These are phyloP conservation scores for Plasmodium chabaudi DNA, from an alignment of 169 alveolate species.

Conservation along the genomic window DNA sequence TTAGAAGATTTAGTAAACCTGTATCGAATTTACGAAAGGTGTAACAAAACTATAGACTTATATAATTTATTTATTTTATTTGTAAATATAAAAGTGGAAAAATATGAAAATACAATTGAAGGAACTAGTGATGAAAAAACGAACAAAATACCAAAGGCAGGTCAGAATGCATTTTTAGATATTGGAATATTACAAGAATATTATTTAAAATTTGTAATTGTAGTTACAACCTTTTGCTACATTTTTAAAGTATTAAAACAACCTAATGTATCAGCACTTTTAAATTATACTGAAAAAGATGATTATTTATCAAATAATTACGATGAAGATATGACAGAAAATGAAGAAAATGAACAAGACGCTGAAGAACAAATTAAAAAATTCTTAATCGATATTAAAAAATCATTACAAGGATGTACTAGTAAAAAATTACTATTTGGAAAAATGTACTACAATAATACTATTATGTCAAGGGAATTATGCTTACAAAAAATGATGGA, in stretches of 20 bases:
- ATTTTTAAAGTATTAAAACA: conserved; percentile 52
- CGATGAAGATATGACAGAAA: neutral
- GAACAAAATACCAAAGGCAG: neutral
- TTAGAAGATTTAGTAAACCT: conserved; percentile 48
- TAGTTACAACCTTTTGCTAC: conserved; percentile 35
- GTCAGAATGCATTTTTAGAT: neutral
- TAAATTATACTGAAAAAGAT: conserved; percentile 36
- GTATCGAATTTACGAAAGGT: conserved; percentile 40
- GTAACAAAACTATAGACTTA: conserved; percentile 48
- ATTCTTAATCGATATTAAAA: conserved; percentile 36
- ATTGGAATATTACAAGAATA: conserved; percentile 46
- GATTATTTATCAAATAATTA: conserved; percentile 10
- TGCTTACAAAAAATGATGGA: conserved; percentile 36
- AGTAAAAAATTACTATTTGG: conserved; percentile 67
- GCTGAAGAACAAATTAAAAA: conserved; percentile 21
- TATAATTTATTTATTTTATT: conserved; percentile 36
- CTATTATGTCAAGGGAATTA: conserved; percentile 43
- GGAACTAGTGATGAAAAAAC: neutral
- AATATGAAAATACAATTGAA: neutral
- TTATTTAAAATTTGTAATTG: conserved; percentile 51
- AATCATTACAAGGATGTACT: conserved; percentile 73
- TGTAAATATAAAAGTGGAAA: conserved; percentile 41
- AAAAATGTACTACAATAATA: conserved; percentile 39
- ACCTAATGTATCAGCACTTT: conserved; percentile 64
- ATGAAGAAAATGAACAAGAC: neutral